These are phyloP conservation scores for Acacia crassicarpa DNA, from an alignment of 306 rosid species.

Conservation along the genomic window DNA sequence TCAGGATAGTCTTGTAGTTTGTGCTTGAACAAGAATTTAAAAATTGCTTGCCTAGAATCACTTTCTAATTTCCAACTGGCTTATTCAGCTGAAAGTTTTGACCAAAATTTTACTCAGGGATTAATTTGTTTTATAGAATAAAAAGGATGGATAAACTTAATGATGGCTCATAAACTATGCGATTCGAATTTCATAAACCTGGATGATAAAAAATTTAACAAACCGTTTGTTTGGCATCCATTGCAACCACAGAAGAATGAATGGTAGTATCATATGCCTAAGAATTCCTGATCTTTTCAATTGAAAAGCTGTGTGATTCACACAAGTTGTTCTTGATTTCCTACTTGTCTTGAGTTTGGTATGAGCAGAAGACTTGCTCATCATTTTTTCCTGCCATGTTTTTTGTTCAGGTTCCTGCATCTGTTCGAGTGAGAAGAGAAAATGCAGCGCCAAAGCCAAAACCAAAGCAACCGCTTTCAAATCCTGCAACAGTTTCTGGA, in stretches of 20 bases:
- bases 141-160: background rate
- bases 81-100: background rate
- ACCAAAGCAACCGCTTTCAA: conserved; percentile 50
- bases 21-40: conserved; percentile 4
- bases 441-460: conserved; percentile 59
- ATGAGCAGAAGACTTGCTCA: background rate
- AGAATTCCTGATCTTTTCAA: background rate
- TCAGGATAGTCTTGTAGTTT: conserved; percentile 1
- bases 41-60: background rate
- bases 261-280: background rate
- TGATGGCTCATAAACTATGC: background rate
- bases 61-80: background rate
- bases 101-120: background rate
- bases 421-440: conserved; percentile 96
- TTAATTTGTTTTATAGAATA: background rate
- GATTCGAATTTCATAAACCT: background rate
- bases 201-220: background rate
- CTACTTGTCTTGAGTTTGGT: background rate
- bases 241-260: background rate
- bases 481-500: conserved; percentile 40
- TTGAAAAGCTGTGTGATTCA: background rate
- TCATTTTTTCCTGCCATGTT: conserved; percentile 17
- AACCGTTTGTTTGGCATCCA: background rate
- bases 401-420: conserved; percentile 74
- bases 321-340: background rate